Percentiles rank a stretch among this genome's conserved stretches.
Evolutionary conservation across 208 protist species (phyloP).

Genomic region (Acanthamoeba sp.): DNA sequence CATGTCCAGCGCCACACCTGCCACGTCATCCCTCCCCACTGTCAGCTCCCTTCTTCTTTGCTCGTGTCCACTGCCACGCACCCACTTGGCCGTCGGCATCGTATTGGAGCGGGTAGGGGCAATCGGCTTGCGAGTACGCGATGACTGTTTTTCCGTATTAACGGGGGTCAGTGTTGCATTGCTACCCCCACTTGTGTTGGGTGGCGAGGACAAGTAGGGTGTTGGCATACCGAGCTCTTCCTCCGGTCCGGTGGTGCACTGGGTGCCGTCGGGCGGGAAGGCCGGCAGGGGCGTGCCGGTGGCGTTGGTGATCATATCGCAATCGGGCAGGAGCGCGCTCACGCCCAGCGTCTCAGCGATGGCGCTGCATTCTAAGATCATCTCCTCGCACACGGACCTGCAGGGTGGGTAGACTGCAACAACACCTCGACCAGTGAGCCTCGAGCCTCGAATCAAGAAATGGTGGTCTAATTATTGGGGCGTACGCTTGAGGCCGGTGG

Average conservation of each 20-base stretch:
- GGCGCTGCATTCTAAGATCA: constrained; percentile 15
- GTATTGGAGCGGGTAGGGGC: constrained; percentile 53
- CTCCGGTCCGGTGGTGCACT: neutral
- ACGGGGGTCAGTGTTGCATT: neutral
- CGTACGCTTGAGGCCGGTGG: neutral
- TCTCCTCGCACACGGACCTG: constrained; percentile 32
- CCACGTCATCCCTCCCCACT: neutral
- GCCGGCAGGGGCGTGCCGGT: neutral
- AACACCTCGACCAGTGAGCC: too few species aligned
- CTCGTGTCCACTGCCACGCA: neutral
- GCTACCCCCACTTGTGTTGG: neutral
- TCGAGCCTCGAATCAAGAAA: neutral
- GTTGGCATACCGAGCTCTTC: neutral
- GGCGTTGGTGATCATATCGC: constrained; percentile 43
- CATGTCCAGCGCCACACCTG: constrained; percentile 4
- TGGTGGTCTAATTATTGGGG: neutral
- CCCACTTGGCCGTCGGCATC: neutral
- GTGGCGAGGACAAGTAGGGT: neutral
- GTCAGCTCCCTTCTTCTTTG: neutral
- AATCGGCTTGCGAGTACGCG: constrained; percentile 53
- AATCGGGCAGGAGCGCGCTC: neutral
- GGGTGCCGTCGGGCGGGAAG: constrained; percentile 36
- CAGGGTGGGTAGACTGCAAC: constrained; percentile 24
- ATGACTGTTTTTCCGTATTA: neutral
- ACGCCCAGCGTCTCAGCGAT: neutral